phyloP scores from a whole-genome alignment of 1,284 basidiomycete species.

The Melampsora americana region DNA sequence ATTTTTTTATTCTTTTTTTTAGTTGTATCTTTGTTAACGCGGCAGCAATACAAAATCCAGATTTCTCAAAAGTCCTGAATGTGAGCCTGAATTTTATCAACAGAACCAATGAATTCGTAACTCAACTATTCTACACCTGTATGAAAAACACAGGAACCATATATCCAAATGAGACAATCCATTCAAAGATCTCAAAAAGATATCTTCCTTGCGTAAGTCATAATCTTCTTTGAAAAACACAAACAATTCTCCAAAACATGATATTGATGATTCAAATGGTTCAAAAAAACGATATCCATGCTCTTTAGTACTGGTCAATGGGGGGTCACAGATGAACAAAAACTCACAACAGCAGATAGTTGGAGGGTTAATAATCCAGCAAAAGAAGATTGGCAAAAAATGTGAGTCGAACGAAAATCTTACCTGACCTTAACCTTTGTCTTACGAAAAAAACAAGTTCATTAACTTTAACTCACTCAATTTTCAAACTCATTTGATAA shows the following conservation, averaged over 20 bases:
- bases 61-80: background rate
- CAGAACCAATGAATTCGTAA: background rate
- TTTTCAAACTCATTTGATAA: background rate
- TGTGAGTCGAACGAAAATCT: constrained; percentile 15
- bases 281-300: background rate
- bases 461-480: background rate
- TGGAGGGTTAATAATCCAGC: constrained; percentile 26
- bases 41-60: constrained; percentile 1
- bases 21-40: constrained; percentile 22
- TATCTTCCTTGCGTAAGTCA: constrained; percentile 23
- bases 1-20: background rate
- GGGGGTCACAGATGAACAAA: constrained; percentile 11
- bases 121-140: background rate
- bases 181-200: background rate
- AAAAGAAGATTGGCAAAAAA: constrained; percentile 17
- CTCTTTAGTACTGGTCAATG: constrained; percentile 29
- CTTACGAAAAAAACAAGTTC: background rate
- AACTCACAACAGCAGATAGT: constrained; percentile 8
- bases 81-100: constrained; percentile 10
- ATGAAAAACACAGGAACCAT: constrained; percentile 7
- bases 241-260: background rate
- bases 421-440: background rate
- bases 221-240: background rate
- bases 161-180: constrained; percentile 21
- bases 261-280: background rate